A percentile compares a stretch with the other conserved stretches of the same genome.
Conservation (phyloP, 345 rosid genomes). For the Angophora floribunda region DNA sequence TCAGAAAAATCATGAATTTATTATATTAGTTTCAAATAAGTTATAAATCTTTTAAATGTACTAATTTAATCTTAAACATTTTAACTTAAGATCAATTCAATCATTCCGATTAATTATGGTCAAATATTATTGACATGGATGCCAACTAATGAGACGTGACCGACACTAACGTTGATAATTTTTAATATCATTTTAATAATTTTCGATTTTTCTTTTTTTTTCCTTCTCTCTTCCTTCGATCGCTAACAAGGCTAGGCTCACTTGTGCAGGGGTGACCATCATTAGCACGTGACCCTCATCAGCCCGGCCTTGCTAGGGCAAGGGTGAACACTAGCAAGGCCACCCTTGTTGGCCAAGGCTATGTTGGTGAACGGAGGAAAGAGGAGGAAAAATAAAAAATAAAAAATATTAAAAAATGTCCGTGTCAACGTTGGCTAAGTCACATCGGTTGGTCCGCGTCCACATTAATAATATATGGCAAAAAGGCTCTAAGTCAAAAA, state of each 20-base stretch:
- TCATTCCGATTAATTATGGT: accelerated
- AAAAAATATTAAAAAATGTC: not conserved
- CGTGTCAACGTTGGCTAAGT: accelerated
- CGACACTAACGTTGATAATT: accelerated
- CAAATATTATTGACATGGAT: accelerated
- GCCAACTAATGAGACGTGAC: accelerated
- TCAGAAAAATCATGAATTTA: accelerated
- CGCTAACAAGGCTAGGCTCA: accelerated
- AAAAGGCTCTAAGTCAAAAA: no score
- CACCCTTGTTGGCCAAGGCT: not conserved
- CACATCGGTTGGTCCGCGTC: accelerated
- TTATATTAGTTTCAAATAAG: not conserved
- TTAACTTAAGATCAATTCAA: not conserved
- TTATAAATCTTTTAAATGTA: no score
- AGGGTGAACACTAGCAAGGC: not conserved
- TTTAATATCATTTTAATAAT: no score
- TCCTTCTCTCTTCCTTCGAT: not conserved
- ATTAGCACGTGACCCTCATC: not conserved
- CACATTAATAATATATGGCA: accelerated
- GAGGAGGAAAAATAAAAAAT: no score
- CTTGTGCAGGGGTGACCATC: not conserved
- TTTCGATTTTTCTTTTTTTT: no score
- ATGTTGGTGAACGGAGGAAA: accelerated
- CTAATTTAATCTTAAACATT: accelerated
- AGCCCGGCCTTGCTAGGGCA: not conserved